Conservation (phyloP, 805 yeast genomes). For the Cyberlindnera veronae region DNA sequence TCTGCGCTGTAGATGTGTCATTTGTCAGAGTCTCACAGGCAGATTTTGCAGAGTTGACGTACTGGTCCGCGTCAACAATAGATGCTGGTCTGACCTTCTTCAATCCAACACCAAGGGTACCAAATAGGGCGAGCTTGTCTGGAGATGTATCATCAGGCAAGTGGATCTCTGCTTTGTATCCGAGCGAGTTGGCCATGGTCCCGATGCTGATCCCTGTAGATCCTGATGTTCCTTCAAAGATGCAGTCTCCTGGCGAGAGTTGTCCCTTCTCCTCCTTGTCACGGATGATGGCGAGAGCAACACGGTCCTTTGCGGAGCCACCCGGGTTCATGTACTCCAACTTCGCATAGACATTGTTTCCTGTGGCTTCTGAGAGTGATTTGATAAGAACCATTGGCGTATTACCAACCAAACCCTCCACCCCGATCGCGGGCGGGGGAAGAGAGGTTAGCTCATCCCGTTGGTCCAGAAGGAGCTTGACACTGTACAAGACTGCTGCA, state of each 20-base stretch:
- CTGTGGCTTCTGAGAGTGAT: constrained; percentile 68
- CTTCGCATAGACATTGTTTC: constrained; percentile 83
- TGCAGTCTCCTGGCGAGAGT: constrained; percentile 60
- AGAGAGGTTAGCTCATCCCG: constrained; percentile 16
- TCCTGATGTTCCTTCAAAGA: constrained; percentile 95
- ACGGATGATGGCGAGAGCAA: constrained; percentile 78
- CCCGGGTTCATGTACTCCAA: constrained; percentile 86
- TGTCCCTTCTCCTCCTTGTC: constrained; percentile 60
- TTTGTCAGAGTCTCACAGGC: constrained; percentile 50
- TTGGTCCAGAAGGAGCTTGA: constrained; percentile 5
- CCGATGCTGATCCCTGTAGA: constrained; percentile 96
- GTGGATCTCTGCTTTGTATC: constrained; percentile 90
- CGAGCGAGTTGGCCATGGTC: constrained; percentile 81
- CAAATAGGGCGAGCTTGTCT: constrained; percentile 73
- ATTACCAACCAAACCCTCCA: constrained; percentile 81
- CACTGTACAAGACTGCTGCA: constrained; percentile 12
- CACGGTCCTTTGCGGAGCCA: constrained; percentile 94
- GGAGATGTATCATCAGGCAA: constrained; percentile 89
- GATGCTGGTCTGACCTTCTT: constrained; percentile 92
- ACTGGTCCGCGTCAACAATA: constrained; percentile 89
- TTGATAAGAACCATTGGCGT: constrained; percentile 79
- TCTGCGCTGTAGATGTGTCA: constrained; percentile 34
- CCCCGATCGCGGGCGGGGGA: constrained; percentile 44
- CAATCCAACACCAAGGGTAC: constrained; percentile 74
- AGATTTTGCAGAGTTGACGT: constrained; percentile 79